Evolutionary conservation across 1,284 basidiomycete genomes (phyloP), one percentile per base, ranked within the genome.

Genomic region (Ceratobasidium papillatum): DNA sequence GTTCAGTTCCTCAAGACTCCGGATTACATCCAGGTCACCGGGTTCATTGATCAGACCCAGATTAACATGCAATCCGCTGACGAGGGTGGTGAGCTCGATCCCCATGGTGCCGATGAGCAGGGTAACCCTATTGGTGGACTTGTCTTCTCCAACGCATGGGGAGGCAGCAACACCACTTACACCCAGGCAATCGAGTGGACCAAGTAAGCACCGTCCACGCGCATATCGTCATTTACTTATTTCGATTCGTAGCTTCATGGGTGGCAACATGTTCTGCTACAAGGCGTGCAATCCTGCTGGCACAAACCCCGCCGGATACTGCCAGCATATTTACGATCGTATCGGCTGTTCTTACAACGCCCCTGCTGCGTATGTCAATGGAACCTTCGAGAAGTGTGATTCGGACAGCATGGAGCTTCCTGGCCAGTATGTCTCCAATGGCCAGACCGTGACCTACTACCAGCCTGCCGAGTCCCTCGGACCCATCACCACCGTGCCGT

Each of bases 71-170:
- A 77, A n/a, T 68, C 80, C 8, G 76, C 77, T 32, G 81, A 75
- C 58, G 41, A 34, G 47, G 56, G 71, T 43, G 62, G 59, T 36
- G 71, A 79, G 75, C 76, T 79, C 58, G 79, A 80, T 74, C 78
- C 78, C 14, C 78, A 79, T 51, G 79, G 79, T 59, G 78, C 75
- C 30, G 79, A 80, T 51, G 74, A 74, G 72, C 81, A 81, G 22
- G 82, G 82, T 47, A 84, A 83, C 79, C 82, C 83, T 17, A 79
- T 84, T 75, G 83, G 82, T 75, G 82, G 81, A 64, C 76, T 84
- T 51, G 80, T 83, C n/a, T 84, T 83, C 78, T 81, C 81, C 76
- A 82, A 82, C 74, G 82, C 82, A 47, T 82, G 68, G 51, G 32
- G 81, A 78, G 75, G 76, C 62, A 77, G 77, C n/a, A 77, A 76